Percentiles rank a stretch among this genome's conserved stretches.
Conservation (phyloP, 495 filamentous ascomycete genomes). For the Penicillium coprophilum region DNA sequence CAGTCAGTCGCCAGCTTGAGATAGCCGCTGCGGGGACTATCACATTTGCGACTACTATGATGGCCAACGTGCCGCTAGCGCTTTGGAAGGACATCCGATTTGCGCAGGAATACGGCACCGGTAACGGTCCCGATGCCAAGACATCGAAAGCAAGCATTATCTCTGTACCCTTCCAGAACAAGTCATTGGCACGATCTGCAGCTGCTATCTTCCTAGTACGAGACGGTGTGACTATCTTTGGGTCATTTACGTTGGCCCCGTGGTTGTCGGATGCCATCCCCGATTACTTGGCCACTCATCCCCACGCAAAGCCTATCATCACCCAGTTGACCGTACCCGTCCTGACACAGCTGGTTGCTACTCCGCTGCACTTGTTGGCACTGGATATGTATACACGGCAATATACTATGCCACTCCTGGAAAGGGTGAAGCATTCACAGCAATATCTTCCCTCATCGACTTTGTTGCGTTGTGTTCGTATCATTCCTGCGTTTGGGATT, state of each 20-base stretch:
- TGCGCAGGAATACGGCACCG: constrained; percentile 32
- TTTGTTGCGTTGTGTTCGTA: constrained; percentile 31
- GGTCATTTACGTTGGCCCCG: constrained; percentile 37
- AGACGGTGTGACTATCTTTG: constrained; percentile 40
- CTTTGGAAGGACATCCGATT: constrained; percentile 42
- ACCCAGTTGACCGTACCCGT: constrained; percentile 36
- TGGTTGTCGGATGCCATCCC: constrained; percentile 27
- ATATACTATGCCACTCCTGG: constrained; percentile 16
- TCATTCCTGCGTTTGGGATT: constrained; percentile 41
- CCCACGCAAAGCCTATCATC: constrained; percentile 31
- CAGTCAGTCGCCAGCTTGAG: constrained; percentile 23
- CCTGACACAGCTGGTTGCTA: constrained; percentile 34
- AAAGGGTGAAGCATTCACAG: constrained; percentile 27
- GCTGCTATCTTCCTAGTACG: constrained; percentile 54
- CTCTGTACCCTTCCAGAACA: constrained; percentile 10
- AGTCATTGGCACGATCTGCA: constrained; percentile 20
- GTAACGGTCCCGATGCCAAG: constrained; percentile 8
- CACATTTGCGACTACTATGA: constrained; percentile 28
- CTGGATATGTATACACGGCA: constrained; percentile 38
- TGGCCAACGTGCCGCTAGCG: constrained; percentile 37
- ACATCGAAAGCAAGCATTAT: not conserved
- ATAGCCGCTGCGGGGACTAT: constrained; percentile 24
- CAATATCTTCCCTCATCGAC: constrained; percentile 30
- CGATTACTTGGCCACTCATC: constrained; percentile 23
- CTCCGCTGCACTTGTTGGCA: constrained; percentile 37